These are phyloP conservation scores for Hemileia vastatrix DNA, from an alignment of 1,284 basidiomycete genomes.

Conservation along the genomic window DNA sequence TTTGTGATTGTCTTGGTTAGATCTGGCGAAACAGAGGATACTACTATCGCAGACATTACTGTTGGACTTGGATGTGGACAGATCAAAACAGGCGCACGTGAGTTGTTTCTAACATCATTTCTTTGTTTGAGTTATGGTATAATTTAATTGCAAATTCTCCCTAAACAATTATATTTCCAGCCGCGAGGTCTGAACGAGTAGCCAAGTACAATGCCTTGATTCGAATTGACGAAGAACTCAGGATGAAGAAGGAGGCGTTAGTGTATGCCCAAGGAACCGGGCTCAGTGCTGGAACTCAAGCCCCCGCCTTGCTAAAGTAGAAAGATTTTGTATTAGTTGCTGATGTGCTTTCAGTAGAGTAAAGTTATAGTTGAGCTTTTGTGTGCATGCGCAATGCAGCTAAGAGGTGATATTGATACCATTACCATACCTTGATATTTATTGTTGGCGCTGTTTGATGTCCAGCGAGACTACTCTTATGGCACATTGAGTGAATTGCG, in stretches of 20 bases:
- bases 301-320: constrained; percentile 13
- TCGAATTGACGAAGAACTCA: constrained; percentile 38
- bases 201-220: constrained; percentile 41
- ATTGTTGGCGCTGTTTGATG: too few species aligned
- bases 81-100: constrained; percentile 87
- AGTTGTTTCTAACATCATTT: constrained; percentile 8
- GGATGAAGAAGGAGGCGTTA: not conserved
- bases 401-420: too few species aligned
- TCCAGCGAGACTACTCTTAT: too few species aligned
- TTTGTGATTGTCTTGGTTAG: constrained; percentile 1
- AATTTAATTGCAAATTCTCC: not conserved
- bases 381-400: too few species aligned
- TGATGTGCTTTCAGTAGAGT: too few species aligned
- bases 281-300: constrained; percentile 14
- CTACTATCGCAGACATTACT: constrained; percentile 90
- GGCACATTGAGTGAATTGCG: too few species aligned
- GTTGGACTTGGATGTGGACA: constrained; percentile 88
- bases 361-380: too few species aligned
- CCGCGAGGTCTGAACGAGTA: constrained; percentile 35
- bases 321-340: too few species aligned
- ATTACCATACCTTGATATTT: too few species aligned
- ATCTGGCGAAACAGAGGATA: constrained; percentile 46
- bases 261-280: constrained; percentile 15
- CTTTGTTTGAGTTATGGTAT: not conserved
- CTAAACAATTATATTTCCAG: not conserved